Base-by-base conservation (phyloP, 2,329 filamentous ascomycete genomes). In the Didymella pinodella region DNA sequence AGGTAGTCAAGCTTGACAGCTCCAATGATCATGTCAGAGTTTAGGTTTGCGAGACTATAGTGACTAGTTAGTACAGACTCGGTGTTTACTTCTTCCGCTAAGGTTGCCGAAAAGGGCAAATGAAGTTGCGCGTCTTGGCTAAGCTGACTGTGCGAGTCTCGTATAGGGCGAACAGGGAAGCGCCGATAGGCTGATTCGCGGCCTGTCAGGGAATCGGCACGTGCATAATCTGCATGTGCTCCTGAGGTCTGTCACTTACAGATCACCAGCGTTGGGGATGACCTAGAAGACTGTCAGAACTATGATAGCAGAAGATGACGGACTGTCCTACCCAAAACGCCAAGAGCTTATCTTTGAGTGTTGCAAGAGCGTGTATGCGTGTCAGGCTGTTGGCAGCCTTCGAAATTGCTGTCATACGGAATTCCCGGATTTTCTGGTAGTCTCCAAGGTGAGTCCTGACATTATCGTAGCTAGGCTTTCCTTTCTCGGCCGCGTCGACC, bases 1-100 rank as follows among this genome's bases (percentile, higher is more conserved):
- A 59, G 38, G 34, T 61, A 63, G 26, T 65, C 60, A 31, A 63
- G 52, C 16, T 59, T 59, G 43, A 63, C 57, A 41, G 60, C 51
- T 12, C 56, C 59, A 28, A 44, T 56, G 38, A 63, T 46, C 51
- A 57, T 57, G 18, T 61, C 57, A 54, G 57, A 51, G 14, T 43
- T 54, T 11, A 59, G 29, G 31, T 62, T 49, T 6, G 46, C 5
- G 22, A 55, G 20, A 32, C 62, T 65, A 34, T 14, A 31, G 18
- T 5, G 38, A 20, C n/a, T 20, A 26, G 40, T 54, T 40, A 59
- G 56, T 40, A 16, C 12, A 16, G 31, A 32, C 31, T 4, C 31
- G 8, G 25, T 7, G 28, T 36, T 34, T 48, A 32, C 25, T 38
- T 45, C 26, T 16, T 32, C 32, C 14, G 20, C 31, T 22, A 32